phyloP scores from a whole-genome alignment of 192 early-diverging fungal species.

The Thamnidium elegans region DNA sequence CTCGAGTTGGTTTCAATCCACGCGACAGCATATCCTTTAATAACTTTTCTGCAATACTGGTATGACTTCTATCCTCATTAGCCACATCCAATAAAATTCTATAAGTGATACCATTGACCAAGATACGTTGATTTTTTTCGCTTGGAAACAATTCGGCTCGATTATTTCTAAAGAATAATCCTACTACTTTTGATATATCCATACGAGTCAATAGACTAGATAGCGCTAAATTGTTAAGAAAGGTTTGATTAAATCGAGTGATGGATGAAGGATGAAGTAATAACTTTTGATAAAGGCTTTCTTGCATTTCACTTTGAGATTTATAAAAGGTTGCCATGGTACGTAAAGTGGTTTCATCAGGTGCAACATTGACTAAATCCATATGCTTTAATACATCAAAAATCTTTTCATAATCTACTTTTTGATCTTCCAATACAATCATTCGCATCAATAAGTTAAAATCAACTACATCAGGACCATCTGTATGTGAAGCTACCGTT shows the following conservation, averaged over 20 bases:
- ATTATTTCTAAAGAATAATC: conserved; percentile 1
- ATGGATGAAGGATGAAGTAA: not conserved
- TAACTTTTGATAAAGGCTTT: conserved; percentile 8
- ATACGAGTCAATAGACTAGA: conserved; percentile 12
- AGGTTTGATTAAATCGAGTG: conserved; percentile 11
- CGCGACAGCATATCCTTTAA: conserved; percentile 21
- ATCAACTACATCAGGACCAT: conserved; percentile 30
- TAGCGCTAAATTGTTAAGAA: conserved; percentile 21
- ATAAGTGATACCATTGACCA: conserved; percentile 12
- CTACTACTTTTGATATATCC: not conserved
- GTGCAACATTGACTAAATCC: conserved; percentile 19
- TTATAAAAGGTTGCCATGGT: conserved; percentile 22
- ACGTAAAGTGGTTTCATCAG: conserved; percentile 20
- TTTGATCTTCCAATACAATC: not conserved
- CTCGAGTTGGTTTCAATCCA: conserved; percentile 18
- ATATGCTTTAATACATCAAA: conserved; percentile 29
- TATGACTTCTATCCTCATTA: conserved; percentile 6
- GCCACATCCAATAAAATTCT: conserved; percentile 20
- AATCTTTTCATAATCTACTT: conserved; percentile 15
- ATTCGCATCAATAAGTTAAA: conserved; percentile 31
- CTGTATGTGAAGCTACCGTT: conserved; percentile 5
- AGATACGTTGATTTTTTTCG: not conserved
- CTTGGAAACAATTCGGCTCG: not conserved
- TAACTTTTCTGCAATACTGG: conserved; percentile 7
- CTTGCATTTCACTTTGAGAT: conserved; percentile 10